Percentiles rank a stretch among this genome's conserved stretches.
Evolutionary conservation across 257 asterid genomes (phyloP).

Genomic region (Linderniella brevidens): DNA sequence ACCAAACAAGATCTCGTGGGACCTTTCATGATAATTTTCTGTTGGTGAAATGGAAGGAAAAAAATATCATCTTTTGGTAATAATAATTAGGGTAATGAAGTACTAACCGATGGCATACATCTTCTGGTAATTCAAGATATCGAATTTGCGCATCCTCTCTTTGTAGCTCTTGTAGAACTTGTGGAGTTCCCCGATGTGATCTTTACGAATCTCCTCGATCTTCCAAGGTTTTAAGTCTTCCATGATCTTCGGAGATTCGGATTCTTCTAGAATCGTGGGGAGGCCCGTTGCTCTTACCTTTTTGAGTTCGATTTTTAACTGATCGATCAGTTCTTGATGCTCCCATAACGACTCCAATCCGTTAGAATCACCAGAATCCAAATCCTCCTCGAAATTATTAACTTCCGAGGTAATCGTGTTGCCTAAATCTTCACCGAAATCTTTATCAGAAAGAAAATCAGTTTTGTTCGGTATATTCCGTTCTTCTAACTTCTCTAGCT

Average conservation of each 20-base stretch:
- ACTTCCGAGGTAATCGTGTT: background rate
- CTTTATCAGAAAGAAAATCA: slow-evolving; percentile 21
- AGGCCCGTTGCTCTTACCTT: slow-evolving; percentile 78
- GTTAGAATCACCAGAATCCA: slow-evolving; percentile 25
- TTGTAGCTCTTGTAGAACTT: slow-evolving; percentile 66
- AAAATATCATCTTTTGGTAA: background rate
- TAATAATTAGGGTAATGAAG: background rate
- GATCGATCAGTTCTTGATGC: slow-evolving; percentile 94
- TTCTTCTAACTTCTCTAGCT: slow-evolving; percentile 17
- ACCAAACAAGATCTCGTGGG: slow-evolving; percentile 34
- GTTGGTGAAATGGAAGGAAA: slow-evolving; percentile 3
- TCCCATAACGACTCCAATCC: slow-evolving; percentile 80
- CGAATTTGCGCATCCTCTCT: slow-evolving; percentile 79
- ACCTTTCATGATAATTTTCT: slow-evolving; percentile 12
- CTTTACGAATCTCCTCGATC: slow-evolving; percentile 61
- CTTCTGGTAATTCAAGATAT: slow-evolving; percentile 92
- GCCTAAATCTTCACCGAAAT: slow-evolving; percentile 19
- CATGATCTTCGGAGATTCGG: slow-evolving; percentile 54
- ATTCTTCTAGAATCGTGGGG: slow-evolving; percentile 80
- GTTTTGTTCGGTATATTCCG: slow-evolving; percentile 8
- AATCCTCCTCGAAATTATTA: slow-evolving; percentile 5
- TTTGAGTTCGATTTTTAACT: slow-evolving; percentile 65
- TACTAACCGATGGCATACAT: slow-evolving; percentile 93
- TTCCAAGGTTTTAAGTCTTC: slow-evolving; percentile 90
- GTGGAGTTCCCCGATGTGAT: slow-evolving; percentile 69